phyloP scores from a whole-genome alignment of 352 stramenopile genomes.

The Phytophthora boehmeriae region DNA sequence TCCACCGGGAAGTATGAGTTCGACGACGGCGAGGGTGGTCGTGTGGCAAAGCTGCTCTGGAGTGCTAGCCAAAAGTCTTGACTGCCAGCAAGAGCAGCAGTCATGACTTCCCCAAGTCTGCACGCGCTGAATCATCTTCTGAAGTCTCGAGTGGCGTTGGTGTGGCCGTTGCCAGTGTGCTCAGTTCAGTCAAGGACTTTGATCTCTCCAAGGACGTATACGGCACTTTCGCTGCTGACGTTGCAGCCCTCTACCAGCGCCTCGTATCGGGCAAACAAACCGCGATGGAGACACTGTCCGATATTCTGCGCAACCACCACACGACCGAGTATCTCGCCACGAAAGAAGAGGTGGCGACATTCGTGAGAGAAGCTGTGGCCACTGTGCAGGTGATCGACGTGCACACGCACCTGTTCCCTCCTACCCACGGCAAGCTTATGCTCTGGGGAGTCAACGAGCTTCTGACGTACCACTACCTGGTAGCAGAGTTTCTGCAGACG shows the following conservation, averaged over 20 bases:
- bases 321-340: constrained; percentile 47
- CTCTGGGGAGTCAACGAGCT: constrained; percentile 94
- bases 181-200: constrained; percentile 45
- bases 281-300: constrained; percentile 40
- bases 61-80: constrained; percentile 29
- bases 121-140: constrained; percentile 28
- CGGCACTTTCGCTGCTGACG: constrained; percentile 50
- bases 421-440: constrained; percentile 90
- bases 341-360: constrained; percentile 32
- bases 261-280: constrained; percentile 49
- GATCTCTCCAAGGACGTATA: constrained; percentile 46
- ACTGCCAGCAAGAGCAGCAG: constrained; percentile 44
- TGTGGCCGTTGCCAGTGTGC: constrained; percentile 39
- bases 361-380: constrained; percentile 45
- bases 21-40: constrained; percentile 40
- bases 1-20: constrained; percentile 64
- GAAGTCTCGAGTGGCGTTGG: constrained; percentile 38
- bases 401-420: constrained; percentile 94
- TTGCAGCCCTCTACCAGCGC: constrained; percentile 59
- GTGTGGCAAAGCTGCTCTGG: constrained; percentile 28
- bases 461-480: constrained; percentile 96
- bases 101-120: constrained; percentile 36
- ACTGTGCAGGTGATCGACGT: constrained; percentile 53
- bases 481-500: constrained; percentile 94
- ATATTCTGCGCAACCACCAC: constrained; percentile 45